Evolutionary conservation across 306 rosid genomes (phyloP), one percentile per base, ranked within the genome.

Genomic region (Pyrus pyrifolia): DNA sequence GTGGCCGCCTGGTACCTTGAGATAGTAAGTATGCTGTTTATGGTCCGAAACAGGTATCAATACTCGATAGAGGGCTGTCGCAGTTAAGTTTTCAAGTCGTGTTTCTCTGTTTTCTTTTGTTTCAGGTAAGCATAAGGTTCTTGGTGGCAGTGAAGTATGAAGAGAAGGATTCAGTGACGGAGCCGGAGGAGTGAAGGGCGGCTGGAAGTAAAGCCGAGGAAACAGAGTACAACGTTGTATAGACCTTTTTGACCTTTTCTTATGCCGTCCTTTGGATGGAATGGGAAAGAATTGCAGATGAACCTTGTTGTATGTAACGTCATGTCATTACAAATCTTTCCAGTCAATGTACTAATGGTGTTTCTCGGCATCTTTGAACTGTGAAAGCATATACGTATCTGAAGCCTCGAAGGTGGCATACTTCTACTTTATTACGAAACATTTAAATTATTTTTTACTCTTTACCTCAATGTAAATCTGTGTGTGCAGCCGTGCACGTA

Each of bases 91-190:
- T 6, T 44, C 10, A 5, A 19, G 12, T 6, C 29, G 4, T 4
- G 18, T 3, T 57, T n/a, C 62, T 51, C 6, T 51, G 57, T 35
- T 23, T 42, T 21, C 19, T 13, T 27, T 64, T 22, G 70, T 33
- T 44, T 53, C 86, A 94, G 97, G 91, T 79, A 51, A 81, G 91
- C 72, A 84, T 90, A 76, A 78, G 94, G 91, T 95, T 85, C 79
- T 79, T 92, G 86, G 97, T 92, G 82, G 89, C 75, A 57, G 92
- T 95, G 67, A 88, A 87, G 81, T 90, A 82, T 61, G 96, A 89
- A 49, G 97, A 86, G 88, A 89, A 82, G 57, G 87, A 71, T 11
- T 74, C 14, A 18, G 87, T 83, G 76, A 74, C 85, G 57, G 91
- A 87, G 81, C 85, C 73, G 68, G 57, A 12, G 21, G 69, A 59